Base-by-base conservation (phyloP, 176 grass and related monocot genomes). In the Musa acuminata region DNA sequence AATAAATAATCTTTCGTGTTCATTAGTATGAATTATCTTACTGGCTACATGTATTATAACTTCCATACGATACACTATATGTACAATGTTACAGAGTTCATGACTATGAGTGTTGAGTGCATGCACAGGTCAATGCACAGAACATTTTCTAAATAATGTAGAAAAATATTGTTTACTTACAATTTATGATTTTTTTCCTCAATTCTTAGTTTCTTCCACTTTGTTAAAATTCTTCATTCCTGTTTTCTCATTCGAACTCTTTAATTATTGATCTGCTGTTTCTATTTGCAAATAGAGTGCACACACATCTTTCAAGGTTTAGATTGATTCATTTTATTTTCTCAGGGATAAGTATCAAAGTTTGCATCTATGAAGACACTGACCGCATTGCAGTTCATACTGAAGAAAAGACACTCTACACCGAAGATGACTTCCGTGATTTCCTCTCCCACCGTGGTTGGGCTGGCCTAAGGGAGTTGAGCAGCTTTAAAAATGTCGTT, bases 331-430 rank as follows among this genome's bases (percentile, higher is more conserved):
- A 9, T 62, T 52, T 49, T 69, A 74, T 77, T 65, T 53, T 75
- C 77, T 70, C 84, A 89, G 91, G 91, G 51, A 53, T 99, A 64
- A 86, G 80, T 53, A 91, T 95, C 52, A 95, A 99, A 82, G 65
- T 99, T 72, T 99, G 86, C 74, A 75, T 75, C 58, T 84, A 87
- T 14, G 92, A 96, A n/a, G 88, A 89, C 64, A 80, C 83, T 35
- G 79, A 80, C 22, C 76, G 67, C 58, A 85, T 98, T 64, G 73
- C 83, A 23, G 78, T 89, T 49, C 75, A 72, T 16, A 93, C 95
- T 71, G 95, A 91, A 86, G 91, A 99, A 20, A 91, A 87, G 72
- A 91, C 86, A 8, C 84, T 94, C 78, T 95, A 95, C 80, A 87
- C 90, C 0, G 88, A 95, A 85, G 88, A 94, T 12, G 88, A 99